Conservation (phyloP, 768 basidiomycete species). For the Lentinula detonsa region DNA sequence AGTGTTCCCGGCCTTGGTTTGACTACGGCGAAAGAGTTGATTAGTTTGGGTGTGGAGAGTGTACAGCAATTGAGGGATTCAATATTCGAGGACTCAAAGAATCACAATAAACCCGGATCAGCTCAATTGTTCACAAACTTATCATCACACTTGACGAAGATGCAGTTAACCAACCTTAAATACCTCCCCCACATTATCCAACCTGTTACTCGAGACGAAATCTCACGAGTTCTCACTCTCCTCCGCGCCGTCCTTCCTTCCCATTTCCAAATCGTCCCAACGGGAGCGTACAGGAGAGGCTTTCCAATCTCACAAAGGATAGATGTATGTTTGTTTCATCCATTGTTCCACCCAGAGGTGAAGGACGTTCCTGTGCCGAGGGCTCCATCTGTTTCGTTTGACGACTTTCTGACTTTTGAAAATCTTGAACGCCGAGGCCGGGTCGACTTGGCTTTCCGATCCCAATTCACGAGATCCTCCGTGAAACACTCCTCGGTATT, state of each 20-base stretch:
- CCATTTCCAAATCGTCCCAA: not conserved
- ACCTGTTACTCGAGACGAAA: not conserved
- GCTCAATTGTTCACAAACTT: not conserved
- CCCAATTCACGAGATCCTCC: not conserved
- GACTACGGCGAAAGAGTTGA: not conserved
- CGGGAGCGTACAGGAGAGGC: not conserved
- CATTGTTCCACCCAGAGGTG: slow-evolving; percentile 8
- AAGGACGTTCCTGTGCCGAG: slow-evolving; percentile 18
- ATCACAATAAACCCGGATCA: not conserved
- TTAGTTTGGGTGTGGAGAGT: not conserved
- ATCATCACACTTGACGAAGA: not conserved
- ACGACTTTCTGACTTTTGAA: too few species aligned
- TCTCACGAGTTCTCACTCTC: not conserved
- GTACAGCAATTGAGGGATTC: not conserved
- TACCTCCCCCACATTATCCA: not conserved
- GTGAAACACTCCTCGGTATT: slow-evolving; percentile 11
- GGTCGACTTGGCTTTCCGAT: not conserved
- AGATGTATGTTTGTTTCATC: slow-evolving; percentile 25
- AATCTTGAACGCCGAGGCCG: not conserved
- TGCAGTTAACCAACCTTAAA: not conserved
- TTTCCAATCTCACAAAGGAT: slow-evolving; percentile 14
- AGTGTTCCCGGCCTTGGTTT: not conserved
- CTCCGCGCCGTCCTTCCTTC: not conserved
- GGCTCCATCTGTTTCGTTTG: not conserved
- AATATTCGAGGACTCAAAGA: not conserved